These are phyloP conservation scores for Cercospora zeina DNA, from an alignment of 2,329 filamentous ascomycete species.

Conservation along the genomic window DNA sequence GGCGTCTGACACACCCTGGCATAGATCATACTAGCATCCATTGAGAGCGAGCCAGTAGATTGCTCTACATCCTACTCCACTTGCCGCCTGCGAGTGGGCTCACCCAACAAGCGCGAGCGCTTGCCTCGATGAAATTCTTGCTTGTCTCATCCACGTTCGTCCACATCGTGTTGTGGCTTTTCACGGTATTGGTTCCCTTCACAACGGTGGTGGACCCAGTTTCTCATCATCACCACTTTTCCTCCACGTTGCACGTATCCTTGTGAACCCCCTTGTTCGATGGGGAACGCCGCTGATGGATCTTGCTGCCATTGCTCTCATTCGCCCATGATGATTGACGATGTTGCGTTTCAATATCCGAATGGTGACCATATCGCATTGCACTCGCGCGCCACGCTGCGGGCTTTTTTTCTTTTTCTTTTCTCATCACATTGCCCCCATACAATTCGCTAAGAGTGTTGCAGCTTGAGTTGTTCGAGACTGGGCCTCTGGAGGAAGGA, in stretches of 20 bases:
- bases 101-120: neutral
- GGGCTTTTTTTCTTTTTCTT: neutral
- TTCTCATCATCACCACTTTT: neutral
- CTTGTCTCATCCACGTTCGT: neutral
- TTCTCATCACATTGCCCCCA: neutral
- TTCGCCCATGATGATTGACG: neutral
- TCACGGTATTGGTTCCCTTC: neutral
- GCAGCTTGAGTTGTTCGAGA: constrained; percentile 3
- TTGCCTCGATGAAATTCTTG: neutral
- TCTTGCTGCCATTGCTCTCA: neutral
- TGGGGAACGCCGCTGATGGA: neutral
- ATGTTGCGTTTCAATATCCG: neutral
- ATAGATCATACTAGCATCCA: constrained; percentile 17
- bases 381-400: neutral
- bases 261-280: neutral
- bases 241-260: neutral
- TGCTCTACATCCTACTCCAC: constrained; percentile 7
- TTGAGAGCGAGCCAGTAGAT: constrained; percentile 9
- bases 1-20: constrained; percentile 5
- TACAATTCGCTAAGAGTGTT: neutral
- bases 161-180: neutral
- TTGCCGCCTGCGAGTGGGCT: constrained; percentile 3
- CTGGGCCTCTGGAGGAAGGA: neutral
- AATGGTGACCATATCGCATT: neutral
- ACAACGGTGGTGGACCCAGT: neutral